These are phyloP conservation scores for Saturnispora kantuleensis DNA, from an alignment of 805 yeast species.

Conservation along the genomic window DNA sequence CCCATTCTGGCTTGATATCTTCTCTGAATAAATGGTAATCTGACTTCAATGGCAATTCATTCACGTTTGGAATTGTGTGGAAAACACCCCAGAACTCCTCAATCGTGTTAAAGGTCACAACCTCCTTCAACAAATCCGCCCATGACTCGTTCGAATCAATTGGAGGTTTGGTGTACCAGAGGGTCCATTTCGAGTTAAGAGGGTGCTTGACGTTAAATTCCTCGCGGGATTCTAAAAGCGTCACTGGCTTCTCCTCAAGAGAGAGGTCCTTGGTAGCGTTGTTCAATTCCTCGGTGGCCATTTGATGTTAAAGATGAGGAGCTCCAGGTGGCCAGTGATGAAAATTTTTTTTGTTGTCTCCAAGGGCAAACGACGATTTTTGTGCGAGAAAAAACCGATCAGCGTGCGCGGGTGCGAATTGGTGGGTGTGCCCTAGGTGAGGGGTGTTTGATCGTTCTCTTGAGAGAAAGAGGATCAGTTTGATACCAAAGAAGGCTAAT, in stretches of 20 bases:
- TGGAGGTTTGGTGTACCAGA: conserved; percentile 96
- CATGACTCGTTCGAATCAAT: conserved; percentile 71
- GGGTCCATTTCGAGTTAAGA: conserved; percentile 82
- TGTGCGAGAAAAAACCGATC: no score
- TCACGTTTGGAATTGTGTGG: conserved; percentile 87
- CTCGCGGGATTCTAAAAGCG: conserved; percentile 50
- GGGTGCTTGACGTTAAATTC: conserved; percentile 80
- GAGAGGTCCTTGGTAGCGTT: conserved; percentile 28
- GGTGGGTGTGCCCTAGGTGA: no score
- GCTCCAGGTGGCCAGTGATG: neutral
- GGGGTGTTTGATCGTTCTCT: no score
- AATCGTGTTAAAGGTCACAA: conserved; percentile 84
- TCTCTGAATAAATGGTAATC: conserved; percentile 94
- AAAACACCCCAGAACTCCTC: conserved; percentile 99
- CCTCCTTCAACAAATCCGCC: conserved; percentile 88
- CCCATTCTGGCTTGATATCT: conserved; percentile 98
- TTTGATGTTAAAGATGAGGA: conserved; percentile 10
- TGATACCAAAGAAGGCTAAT: neutral
- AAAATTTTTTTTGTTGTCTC: neutral
- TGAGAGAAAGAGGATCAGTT: neutral
- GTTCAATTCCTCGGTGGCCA: conserved; percentile 27
- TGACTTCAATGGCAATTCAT: conserved; percentile 81
- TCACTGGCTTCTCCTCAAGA: conserved; percentile 29
- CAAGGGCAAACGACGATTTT: neutral
- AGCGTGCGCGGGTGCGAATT: neutral